Evolutionary conservation across 768 basidiomycete species (phyloP), one percentile per base, ranked within the genome.

Genomic region (Termitomyces sp.): DNA sequence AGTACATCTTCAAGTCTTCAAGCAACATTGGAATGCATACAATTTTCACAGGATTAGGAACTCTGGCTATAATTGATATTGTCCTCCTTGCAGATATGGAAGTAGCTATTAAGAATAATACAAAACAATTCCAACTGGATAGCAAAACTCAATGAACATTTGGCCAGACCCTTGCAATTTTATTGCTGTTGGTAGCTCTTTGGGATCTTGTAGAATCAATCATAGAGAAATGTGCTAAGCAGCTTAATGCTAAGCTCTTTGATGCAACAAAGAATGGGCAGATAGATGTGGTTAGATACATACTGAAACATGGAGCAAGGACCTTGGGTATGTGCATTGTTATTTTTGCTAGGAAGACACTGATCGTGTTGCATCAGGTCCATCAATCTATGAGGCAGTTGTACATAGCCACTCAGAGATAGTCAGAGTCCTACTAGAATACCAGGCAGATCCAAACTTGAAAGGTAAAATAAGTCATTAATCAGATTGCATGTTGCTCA

Each of bases 141-240:
- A 46, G 3, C 20, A 20, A 46, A 11, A 46, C 45, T 20, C 45
- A 46, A 46, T 46, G 45, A 20, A 46, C 45, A n/a, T 43, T 43
- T 61, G 60, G 60, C 14, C 60, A 61, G n/a, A 61, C 60, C 1
- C 55, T 61, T 25, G 55, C 60, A 1, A 14, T 61, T 15, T 32
- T 61, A 5, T n/a, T 61, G 38, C 60, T 61, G 34, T 38, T 62
- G 12, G 56, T 52, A 5, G 48, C 61, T 46, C 31, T 62, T 20
- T 40, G 40, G 31, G 61, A 57, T 45, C 25, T 62, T 50, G 29
- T 17, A 5, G 56, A 62, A 20, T 25, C 56, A 25, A 9, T 57
- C 6, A 29, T 31, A 14, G 56, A 57, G 12, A 32, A 34, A 11
- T 46, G n/a, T 46, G 7, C 20, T 11, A 46, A n/a, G n/a, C n/a